These are phyloP conservation scores for Phytophthora pluvialis DNA, from an alignment of 352 stramenopile genomes.

Conservation along the genomic window DNA sequence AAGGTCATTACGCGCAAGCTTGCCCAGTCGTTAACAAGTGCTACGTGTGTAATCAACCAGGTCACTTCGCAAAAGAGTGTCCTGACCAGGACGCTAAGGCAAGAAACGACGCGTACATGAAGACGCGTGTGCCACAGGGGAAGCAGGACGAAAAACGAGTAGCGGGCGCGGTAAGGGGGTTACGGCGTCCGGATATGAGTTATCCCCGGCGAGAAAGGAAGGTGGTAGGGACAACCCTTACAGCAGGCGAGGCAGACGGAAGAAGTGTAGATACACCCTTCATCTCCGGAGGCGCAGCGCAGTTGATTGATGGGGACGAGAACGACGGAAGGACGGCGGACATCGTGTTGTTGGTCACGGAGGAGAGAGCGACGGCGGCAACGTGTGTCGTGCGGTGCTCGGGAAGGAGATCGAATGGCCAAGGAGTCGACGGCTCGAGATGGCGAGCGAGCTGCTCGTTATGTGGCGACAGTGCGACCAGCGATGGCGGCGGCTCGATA, in stretches of 20 bases:
- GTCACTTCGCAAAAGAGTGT: background rate
- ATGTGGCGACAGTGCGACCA: background rate
- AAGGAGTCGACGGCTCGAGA: background rate
- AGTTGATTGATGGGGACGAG: too few relatives aligned
- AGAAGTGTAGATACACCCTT: background rate
- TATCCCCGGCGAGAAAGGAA: background rate
- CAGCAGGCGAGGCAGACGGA: too few relatives aligned
- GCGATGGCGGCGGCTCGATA: background rate
- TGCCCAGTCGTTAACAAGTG: background rate
- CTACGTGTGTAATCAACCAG: background rate
- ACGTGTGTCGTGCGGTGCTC: too few relatives aligned
- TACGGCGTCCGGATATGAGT: background rate
- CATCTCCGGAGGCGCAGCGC: too few relatives aligned
- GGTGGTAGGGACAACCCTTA: too few relatives aligned
- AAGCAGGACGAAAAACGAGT: background rate
- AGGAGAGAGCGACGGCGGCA: too few relatives aligned
- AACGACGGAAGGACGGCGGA: too few relatives aligned
- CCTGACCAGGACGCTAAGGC: background rate
- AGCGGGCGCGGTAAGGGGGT: background rate
- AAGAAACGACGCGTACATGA: slow-evolving; percentile 4
- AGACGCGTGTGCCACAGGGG: background rate
- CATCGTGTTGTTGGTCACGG: too few relatives aligned
- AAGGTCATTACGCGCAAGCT: background rate
- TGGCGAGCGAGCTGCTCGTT: background rate
- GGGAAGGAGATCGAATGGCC: too few relatives aligned